Conservation (phyloP, 139 green algal genomes). For the Coelastrella sp. region DNA sequence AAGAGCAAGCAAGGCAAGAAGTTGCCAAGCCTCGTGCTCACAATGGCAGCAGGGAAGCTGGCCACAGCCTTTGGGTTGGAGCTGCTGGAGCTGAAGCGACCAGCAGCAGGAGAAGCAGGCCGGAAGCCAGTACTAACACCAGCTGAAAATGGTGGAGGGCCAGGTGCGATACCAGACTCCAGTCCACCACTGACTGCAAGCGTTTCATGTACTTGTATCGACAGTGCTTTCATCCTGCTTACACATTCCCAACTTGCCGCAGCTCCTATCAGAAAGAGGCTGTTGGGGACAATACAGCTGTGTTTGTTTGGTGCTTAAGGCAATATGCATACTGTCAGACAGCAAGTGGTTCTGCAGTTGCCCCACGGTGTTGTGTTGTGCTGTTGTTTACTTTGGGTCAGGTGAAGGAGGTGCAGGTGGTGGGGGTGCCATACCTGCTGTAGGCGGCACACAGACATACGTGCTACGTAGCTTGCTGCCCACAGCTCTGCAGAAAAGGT, state of each 20-base stretch:
- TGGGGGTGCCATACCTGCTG: background rate
- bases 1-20: slow-evolving; percentile 5
- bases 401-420: no score
- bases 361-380: background rate
- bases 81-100: slow-evolving; percentile 23
- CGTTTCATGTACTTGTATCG: no score
- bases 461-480: slow-evolving; percentile 21
- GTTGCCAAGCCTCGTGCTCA: slow-evolving; percentile 40
- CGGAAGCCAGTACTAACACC: background rate
- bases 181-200: no score
- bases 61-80: slow-evolving; percentile 26
- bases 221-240: no score
- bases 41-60: slow-evolving; percentile 29
- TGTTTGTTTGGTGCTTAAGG: no score
- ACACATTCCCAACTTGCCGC: no score
- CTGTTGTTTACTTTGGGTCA: background rate
- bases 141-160: background rate
- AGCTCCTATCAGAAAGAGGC: no score
- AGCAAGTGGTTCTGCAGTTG: no score
- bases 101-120: background rate
- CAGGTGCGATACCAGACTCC: no score
- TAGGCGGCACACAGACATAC: slow-evolving; percentile 9
- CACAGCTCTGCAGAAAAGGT: background rate
- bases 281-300: no score
- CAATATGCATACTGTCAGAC: no score